Evolutionary conservation across 139 green algal genomes (phyloP).

Genomic region (Desmodesmus armatus): DNA sequence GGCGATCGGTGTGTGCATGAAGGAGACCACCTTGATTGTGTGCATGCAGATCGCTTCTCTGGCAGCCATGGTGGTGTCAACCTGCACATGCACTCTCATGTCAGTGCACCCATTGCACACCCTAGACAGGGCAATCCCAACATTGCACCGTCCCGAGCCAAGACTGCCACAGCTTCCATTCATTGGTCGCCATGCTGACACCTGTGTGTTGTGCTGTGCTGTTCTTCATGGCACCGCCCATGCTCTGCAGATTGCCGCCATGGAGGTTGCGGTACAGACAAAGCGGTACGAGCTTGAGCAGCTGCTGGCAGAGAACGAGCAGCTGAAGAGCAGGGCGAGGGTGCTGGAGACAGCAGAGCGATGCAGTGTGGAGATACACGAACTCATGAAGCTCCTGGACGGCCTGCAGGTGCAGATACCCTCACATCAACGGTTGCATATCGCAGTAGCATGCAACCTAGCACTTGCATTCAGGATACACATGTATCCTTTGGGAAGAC

Average conservation of each 20-base stretch:
- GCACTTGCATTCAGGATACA: not conserved
- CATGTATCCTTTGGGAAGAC: not conserved
- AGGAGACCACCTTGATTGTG: too few relatives aligned
- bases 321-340: constrained; percentile 31
- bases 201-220: not conserved
- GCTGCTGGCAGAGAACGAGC: constrained; percentile 19
- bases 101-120: too few relatives aligned
- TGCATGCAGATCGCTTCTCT: too few relatives aligned
- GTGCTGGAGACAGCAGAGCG: constrained; percentile 26
- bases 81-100: too few relatives aligned
- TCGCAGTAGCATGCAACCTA: not conserved
- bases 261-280: not conserved
- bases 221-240: not conserved
- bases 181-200: too few relatives aligned
- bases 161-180: too few relatives aligned
- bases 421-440: not conserved
- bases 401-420: constrained; percentile 4
- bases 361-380: constrained; percentile 15
- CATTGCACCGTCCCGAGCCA: too few relatives aligned
- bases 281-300: constrained; percentile 24
- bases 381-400: constrained; percentile 35
- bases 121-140: too few relatives aligned
- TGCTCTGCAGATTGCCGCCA: constrained; percentile 28
- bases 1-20: too few relatives aligned
- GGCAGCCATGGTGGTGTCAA: too few relatives aligned